Evolutionary conservation across 2,329 filamentous ascomycete species (phyloP).

Genomic region (Beauveria sp.): DNA sequence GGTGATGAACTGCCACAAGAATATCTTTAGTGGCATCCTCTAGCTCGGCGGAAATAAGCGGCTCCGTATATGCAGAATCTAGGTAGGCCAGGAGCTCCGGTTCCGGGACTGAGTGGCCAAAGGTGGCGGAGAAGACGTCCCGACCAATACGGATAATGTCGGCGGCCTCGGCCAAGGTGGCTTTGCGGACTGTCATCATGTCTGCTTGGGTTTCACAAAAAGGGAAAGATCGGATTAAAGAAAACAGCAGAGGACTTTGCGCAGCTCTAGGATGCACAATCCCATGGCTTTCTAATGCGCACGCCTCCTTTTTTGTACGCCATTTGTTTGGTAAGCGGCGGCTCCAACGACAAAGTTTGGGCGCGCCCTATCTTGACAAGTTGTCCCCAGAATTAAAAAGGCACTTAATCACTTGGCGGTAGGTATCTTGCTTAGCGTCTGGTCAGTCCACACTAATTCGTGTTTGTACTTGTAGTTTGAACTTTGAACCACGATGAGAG

Average conservation of each 20-base stretch:
- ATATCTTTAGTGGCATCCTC: slow-evolving; percentile 20
- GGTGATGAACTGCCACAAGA: slow-evolving; percentile 16
- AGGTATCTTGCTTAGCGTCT: too few species aligned
- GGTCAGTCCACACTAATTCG: too few species aligned
- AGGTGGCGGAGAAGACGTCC: slow-evolving; percentile 30
- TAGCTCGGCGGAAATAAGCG: slow-evolving; percentile 22
- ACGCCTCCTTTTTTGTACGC: neutral
- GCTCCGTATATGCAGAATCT: slow-evolving; percentile 27
- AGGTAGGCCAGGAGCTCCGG: slow-evolving; percentile 32
- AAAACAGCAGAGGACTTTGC: too few species aligned
- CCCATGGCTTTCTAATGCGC: neutral
- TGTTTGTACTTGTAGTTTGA: too few species aligned
- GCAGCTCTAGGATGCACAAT: neutral
- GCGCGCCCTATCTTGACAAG: slow-evolving; percentile 5
- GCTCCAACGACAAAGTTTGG: neutral
- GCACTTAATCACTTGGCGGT: neutral
- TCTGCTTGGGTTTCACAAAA: neutral
- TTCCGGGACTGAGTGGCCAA: slow-evolving; percentile 33
- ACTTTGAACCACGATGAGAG: too few species aligned
- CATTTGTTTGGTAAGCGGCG: neutral
- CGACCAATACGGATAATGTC: slow-evolving; percentile 28
- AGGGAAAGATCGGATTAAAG: neutral
- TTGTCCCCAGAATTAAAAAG: neutral
- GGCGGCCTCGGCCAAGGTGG: slow-evolving; percentile 18
- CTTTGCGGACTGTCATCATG: slow-evolving; percentile 6